Base-by-base conservation (phyloP, 2,329 filamentous ascomycete species). In the Coniochaeta sp. region DNA sequence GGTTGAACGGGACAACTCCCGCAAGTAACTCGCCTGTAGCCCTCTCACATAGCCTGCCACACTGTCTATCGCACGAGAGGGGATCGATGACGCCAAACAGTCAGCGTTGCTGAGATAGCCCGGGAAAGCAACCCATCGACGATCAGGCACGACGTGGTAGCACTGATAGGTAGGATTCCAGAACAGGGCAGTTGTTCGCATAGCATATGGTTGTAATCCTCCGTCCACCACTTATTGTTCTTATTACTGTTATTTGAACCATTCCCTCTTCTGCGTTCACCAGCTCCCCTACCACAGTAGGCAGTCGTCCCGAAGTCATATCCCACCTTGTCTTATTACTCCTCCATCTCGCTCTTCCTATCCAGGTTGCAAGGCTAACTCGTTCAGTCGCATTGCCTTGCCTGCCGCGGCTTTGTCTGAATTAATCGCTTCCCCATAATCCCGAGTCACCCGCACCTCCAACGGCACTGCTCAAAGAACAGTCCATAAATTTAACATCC, bases 1-100 rank as follows among this genome's bases (percentile, higher is more conserved):
- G 47, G 47, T 31, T 52, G 47, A 52, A 52, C 47, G 47, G 47
- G 47, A 52, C 47, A 52, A 52, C 47, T 52, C 47, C 47, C 47
- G 47, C 8, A 52, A 28, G 47, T 52, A 52, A 24, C 47, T 52
- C 24, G 24, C 22, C 14, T 14, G 47, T 52, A 52, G 11, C 38
- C 16, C 16, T 40, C 38, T 40, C 16, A n/a, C 38, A n/a, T n/a
- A 40, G 24, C 47, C 47, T 52, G 12, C 19, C 47, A 1, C 26
- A 17, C 24, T 17, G 34, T 52, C 47, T 52, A 52, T 28, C 47
- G 47, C 47, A 7, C 47, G 26, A 52, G 47, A 52, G 47, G 22
- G 26, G 47, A n/a, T 52, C 47, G 47, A 52, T 52, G 47, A 52
- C 47, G 47, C 47, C 47, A 52, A 52, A 31, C 47, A 52, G 47